Percentiles rank a stretch among this genome's conserved stretches.
Evolutionary conservation across 176 grass and related monocot species (phyloP).

Genomic region (Carex myosuroides): DNA sequence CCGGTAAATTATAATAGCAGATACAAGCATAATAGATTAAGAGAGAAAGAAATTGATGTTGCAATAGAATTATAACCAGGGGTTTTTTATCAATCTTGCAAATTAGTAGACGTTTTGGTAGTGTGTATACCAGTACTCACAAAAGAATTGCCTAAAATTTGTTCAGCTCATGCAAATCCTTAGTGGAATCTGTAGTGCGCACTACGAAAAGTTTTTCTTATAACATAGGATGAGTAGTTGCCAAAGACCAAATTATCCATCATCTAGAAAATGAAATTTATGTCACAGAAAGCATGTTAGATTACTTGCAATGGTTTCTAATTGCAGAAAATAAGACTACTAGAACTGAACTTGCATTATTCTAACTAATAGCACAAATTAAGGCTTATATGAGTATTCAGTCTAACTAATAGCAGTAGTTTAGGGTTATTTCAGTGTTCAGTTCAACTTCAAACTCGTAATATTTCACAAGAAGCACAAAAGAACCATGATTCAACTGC

Average conservation of each 20-base stretch:
- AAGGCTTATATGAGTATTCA: neutral
- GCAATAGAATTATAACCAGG: too few species aligned
- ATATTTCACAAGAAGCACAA: neutral
- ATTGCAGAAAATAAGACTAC: neutral
- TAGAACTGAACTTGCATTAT: neutral
- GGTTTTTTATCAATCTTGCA: too few species aligned
- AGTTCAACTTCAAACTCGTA: neutral
- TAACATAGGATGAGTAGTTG: neutral
- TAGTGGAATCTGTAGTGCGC: neutral
- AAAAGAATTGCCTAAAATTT: too few species aligned
- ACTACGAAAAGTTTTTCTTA: neutral
- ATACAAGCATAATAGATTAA: neutral
- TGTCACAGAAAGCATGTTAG: neutral
- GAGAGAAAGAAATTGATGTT: too few species aligned
- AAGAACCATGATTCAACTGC: neutral
- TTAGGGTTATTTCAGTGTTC: neutral
- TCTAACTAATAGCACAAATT: neutral
- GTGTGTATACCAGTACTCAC: too few species aligned
- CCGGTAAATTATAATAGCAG: neutral
- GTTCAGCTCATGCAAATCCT: neutral
- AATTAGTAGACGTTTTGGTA: too few species aligned
- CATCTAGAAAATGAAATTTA: neutral
- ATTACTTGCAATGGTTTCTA: neutral
- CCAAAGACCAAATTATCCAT: neutral
- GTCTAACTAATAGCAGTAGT: too few species aligned